phyloP scores from a whole-genome alignment of 768 basidiomycete species.

The Rhodosporidiobolus odoratus region DNA sequence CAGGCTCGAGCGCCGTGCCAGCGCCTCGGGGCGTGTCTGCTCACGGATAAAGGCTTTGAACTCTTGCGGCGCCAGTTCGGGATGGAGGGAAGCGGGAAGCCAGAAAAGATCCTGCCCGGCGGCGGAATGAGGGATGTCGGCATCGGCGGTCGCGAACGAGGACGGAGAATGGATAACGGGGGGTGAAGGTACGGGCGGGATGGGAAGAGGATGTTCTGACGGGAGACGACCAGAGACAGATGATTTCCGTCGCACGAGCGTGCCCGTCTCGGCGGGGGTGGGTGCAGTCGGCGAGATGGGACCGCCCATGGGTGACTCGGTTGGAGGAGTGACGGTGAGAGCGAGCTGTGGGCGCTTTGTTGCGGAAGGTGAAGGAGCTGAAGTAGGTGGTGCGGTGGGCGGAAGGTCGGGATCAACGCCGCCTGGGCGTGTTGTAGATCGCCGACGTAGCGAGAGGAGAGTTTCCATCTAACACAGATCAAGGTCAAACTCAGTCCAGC shows the following conservation, averaged over 20 bases:
- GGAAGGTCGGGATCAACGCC: slow-evolving; percentile 41
- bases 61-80: slow-evolving; percentile 93
- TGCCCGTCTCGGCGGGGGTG: slow-evolving; percentile 36
- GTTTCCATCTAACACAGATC: slow-evolving; percentile 40
- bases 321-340: slow-evolving; percentile 6
- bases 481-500: neutral
- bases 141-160: neutral
- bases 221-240: slow-evolving; percentile 9
- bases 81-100: slow-evolving; percentile 94
- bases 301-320: slow-evolving; percentile 5
- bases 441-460: slow-evolving; percentile 35
- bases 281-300: slow-evolving; percentile 39
- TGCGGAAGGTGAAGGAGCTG: slow-evolving; percentile 12
- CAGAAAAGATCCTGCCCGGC: slow-evolving; percentile 95
- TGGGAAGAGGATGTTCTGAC: slow-evolving; percentile 28
- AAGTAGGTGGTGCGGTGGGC: slow-evolving; percentile 42
- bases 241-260: slow-evolving; percentile 28
- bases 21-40: slow-evolving; percentile 55
- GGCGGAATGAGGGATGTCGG: slow-evolving; percentile 46
- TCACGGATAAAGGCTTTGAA: slow-evolving; percentile 93
- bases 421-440: slow-evolving; percentile 38
- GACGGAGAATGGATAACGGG: neutral
- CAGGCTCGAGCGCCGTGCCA: slow-evolving; percentile 45
- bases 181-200: slow-evolving; percentile 10
- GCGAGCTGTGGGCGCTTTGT: slow-evolving; percentile 16